These are phyloP conservation scores for Nakazawaea anatomiae DNA, from an alignment of 805 yeast genomes.

Conservation along the genomic window DNA sequence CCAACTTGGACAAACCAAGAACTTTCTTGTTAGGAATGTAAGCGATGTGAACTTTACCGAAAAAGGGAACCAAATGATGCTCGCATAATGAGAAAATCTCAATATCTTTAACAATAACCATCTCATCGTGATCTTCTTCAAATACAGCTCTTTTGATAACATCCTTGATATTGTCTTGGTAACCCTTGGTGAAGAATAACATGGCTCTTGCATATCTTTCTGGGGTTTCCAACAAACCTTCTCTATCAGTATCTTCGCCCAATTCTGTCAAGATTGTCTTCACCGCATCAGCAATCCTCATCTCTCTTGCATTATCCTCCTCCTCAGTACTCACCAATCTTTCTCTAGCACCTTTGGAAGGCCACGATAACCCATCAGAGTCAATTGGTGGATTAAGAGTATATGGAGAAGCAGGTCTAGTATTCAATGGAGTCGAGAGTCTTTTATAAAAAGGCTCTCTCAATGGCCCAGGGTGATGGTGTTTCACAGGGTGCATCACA, in stretches of 20 bases:
- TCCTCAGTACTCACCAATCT: constrained; percentile 67
- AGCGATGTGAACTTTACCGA: constrained; percentile 96
- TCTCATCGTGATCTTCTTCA: constrained; percentile 97
- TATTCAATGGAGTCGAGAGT: constrained; percentile 54
- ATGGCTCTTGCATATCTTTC: constrained; percentile 95
- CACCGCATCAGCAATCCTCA: constrained; percentile 81
- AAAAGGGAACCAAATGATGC: constrained; percentile 96
- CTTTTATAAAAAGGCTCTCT: constrained; percentile 29
- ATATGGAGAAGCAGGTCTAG: constrained; percentile 78
- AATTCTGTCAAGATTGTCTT: constrained; percentile 69
- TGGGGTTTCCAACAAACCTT: constrained; percentile 91
- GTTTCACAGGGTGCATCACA: background rate
- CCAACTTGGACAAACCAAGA: constrained; percentile 86
- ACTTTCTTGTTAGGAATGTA: constrained; percentile 94
- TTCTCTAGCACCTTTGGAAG: constrained; percentile 74
- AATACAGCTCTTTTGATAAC: constrained; percentile 93
- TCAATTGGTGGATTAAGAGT: constrained; percentile 83
- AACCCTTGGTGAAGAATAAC: constrained; percentile 93
- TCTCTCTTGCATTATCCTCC: constrained; percentile 60
- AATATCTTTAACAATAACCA: constrained; percentile 96
- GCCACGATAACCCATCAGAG: constrained; percentile 92
- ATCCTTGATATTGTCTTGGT: constrained; percentile 87
- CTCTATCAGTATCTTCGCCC: constrained; percentile 87
- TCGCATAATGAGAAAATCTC: constrained; percentile 91
- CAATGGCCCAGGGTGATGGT: constrained; percentile 21